Base-by-base conservation (phyloP, 495 filamentous ascomycete species). In the Daldinia loculata region DNA sequence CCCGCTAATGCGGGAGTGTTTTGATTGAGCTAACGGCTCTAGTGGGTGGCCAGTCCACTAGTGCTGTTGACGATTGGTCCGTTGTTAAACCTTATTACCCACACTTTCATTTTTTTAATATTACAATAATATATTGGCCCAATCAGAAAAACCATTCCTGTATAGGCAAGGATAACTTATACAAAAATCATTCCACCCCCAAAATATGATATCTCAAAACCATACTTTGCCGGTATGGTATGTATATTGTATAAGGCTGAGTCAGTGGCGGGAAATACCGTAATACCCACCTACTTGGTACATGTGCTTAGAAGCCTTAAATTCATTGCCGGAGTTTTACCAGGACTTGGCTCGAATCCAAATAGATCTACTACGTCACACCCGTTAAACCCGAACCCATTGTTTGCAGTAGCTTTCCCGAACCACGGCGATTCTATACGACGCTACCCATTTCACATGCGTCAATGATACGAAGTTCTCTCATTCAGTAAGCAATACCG, bases 361-460 rank as follows among this genome's bases (percentile, higher is more conserved):
- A 17, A 17, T 52, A 34, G 38, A 67, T 71, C n/a, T 55, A 63
- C 63, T 71, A 71, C 69, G 69, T 71, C 69, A 71, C 63, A 50
- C 48, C 29, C 43, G 43, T 48, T 5, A 17, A 17, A 12, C 17
- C 43, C 43, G 43, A 19, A 22, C 43, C 43, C 43, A 19, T 50
- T 19, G 55, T 61, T 32, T 26, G 51, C 36, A 43, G 19, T 14
- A 19, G 45, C 4, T 56, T 58, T 45, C 14, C 14, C 15, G 22
- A 29, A 56, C 29, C 41, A 58, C 45, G 48, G 48, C 43, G 45
- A 60, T 61, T 36, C 15, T 38, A 2, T 38, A 27, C 6, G 38
- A 17, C 11, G n/a, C 60, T 48, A 36, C 36, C 9, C 39, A 19
- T 26, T 34, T 61, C 53, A 45, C 36, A 52, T 30, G 26, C n/a